phyloP scores from a whole-genome alignment of 2,329 filamentous ascomycete genomes.

The Phialophora expanda region DNA sequence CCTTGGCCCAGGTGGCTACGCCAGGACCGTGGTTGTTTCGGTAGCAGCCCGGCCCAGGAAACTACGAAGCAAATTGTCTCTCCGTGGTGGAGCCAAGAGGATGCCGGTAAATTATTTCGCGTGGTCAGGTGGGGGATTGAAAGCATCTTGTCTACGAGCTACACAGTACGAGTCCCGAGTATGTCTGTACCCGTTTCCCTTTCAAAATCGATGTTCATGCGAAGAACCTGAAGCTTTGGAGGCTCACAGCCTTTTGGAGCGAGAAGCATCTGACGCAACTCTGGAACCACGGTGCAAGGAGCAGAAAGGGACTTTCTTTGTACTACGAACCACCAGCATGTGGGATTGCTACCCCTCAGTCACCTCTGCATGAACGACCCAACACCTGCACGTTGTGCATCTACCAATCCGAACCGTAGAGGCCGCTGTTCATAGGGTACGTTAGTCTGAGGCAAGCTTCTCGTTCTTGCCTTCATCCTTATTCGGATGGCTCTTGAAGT shows the following conservation, averaged over 20 bases:
- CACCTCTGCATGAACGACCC: background rate
- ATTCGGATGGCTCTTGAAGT: background rate
- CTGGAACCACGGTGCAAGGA: background rate
- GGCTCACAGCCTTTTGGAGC: background rate
- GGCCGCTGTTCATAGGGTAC: background rate
- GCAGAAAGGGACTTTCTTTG: background rate
- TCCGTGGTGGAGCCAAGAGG: conserved; percentile 19
- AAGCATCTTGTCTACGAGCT: conserved; percentile 15
- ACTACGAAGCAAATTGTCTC: conserved; percentile 19
- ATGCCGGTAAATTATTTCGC: conserved; percentile 25
- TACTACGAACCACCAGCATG: background rate
- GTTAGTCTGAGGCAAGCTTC: background rate
- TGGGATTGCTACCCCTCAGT: background rate
- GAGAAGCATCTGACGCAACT: background rate
- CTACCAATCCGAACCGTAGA: background rate
- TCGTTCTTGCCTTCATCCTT: background rate
- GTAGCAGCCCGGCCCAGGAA: background rate
- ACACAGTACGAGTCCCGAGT: background rate
- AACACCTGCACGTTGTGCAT: background rate
- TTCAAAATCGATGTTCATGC: conserved; percentile 6
- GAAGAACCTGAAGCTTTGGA: background rate
- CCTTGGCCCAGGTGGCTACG: background rate
- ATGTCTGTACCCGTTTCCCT: too few species aligned
- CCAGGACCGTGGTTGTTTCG: background rate
- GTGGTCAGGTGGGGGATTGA: conserved; percentile 11